Evolutionary conservation across 2,329 filamentous ascomycete species (phyloP), one percentile per base, ranked within the genome.

Genomic region (Fusarium sp.): DNA sequence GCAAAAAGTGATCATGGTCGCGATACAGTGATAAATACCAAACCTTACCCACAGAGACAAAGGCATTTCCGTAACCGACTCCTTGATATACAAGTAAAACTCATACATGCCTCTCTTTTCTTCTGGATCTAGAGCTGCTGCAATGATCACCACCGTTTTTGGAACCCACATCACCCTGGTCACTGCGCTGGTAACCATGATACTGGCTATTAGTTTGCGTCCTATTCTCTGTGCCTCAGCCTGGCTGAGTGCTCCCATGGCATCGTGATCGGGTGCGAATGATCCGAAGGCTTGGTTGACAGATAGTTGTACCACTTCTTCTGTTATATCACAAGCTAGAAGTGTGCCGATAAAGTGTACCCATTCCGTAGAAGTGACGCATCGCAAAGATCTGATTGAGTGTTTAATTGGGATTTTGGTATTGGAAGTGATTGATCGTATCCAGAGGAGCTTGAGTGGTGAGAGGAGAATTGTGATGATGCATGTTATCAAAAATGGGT

Each of bases 371-470:
- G 11, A 3, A 2, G 30, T 30, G 10, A 44, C 3, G 2, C 30
- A 51, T 0, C 54, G 30, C 14, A 60, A 15, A 4, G 37, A 35
- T 10, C 22, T 32, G 2, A 15, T 24, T 0, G n/a, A 39, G 14
- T 24, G 5, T n/a, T 7, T 17, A 8, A 28, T 5, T 0, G 24
- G 11, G 1, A 3, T 6, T 0, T 30, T 1, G 1, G 2, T 2
- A 0, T 39, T 17, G n/a, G 22, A 51, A 11, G 50, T n/a, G 4
- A 32, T 14, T 9, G 57, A 33, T 10, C 28, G 54, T 2, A 60
- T 19, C 57, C 57, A 60, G 3, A 60, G 2, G 2, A 60, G 26
- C 2, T 28, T 33, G 0, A 60, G 6, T 5, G 57, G 57, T 2
- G 37, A 11, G 15, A 17, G n/a, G 2, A 28, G 2, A 0, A 24